phyloP scores from a whole-genome alignment of 108 stramenopile species.

The Pseudonitzschia multistriata region DNA sequence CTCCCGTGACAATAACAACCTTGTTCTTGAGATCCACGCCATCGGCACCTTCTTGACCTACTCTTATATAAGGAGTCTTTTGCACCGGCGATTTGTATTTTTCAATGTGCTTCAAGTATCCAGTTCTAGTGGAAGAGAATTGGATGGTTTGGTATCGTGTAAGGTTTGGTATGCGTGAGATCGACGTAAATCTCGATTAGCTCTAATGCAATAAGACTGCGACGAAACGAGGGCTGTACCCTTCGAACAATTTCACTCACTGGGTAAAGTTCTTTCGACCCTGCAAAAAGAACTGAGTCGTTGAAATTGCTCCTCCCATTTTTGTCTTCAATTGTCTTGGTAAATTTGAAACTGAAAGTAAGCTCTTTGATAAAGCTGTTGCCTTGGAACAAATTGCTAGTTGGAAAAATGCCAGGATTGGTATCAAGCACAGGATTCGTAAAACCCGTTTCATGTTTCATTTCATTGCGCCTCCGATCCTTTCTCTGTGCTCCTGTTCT shows the following conservation, averaged over 20 bases:
- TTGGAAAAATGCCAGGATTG: no score
- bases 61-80: conserved; percentile 36
- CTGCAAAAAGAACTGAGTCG: conserved; percentile 72
- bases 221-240: neutral
- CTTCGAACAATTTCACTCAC: conserved; percentile 24
- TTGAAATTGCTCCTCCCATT: conserved; percentile 49
- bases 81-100: conserved; percentile 71
- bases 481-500: no score
- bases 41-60: conserved; percentile 44
- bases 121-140: conserved; percentile 41
- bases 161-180: no score
- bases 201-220: neutral
- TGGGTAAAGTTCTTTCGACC: conserved; percentile 77
- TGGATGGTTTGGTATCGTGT: neutral
- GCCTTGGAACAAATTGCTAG: no score
- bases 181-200: neutral
- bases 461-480: no score
- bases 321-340: neutral
- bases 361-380: no score
- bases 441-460: no score
- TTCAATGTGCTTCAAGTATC: conserved; percentile 62
- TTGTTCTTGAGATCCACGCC: conserved; percentile 70
- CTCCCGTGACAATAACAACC: conserved; percentile 74
- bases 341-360: neutral
- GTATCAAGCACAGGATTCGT: no score